Evolutionary conservation across 148 eudicot genomes (phyloP).

Genomic region (Suaeda aralocaspica): DNA sequence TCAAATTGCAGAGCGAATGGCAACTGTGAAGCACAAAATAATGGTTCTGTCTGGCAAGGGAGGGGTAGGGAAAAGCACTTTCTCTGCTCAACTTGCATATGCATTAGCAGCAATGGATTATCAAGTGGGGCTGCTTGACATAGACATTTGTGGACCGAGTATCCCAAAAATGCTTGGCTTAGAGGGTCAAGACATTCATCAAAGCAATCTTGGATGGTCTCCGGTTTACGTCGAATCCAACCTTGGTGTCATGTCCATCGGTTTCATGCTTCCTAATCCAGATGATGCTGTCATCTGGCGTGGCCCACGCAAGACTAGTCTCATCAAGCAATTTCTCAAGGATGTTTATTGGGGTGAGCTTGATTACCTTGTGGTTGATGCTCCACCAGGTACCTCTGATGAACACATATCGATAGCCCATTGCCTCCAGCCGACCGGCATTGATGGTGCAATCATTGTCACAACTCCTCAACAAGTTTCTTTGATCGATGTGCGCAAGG

Average conservation of each 20-base stretch:
- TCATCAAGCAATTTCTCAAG: constrained; percentile 81
- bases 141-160: constrained; percentile 93
- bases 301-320: constrained; percentile 85
- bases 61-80: constrained; percentile 94
- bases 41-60: constrained; percentile 87
- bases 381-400: constrained; percentile 95
- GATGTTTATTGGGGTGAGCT: constrained; percentile 93
- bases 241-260: constrained; percentile 96
- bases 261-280: constrained; percentile 87
- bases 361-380: constrained; percentile 82
- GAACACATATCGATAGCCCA: constrained; percentile 84
- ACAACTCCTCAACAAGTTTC: constrained; percentile 95
- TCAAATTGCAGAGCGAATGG: constrained; percentile 80
- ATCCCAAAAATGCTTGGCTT: constrained; percentile 93
- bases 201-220: constrained; percentile 94
- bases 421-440: constrained; percentile 66
- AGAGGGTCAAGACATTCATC: constrained; percentile 95
- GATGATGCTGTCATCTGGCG: constrained; percentile 95
- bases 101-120: constrained; percentile 77
- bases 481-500: constrained; percentile 75
- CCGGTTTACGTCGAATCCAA: constrained; percentile 90
- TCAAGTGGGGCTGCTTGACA: constrained; percentile 82
- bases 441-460: constrained; percentile 85
- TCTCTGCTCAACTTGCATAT: constrained; percentile 86
- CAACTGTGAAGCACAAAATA: constrained; percentile 89